Evolutionary conservation across 164 flowering plant species (phyloP).

Genomic region (Aristolochia fimbriata): DNA sequence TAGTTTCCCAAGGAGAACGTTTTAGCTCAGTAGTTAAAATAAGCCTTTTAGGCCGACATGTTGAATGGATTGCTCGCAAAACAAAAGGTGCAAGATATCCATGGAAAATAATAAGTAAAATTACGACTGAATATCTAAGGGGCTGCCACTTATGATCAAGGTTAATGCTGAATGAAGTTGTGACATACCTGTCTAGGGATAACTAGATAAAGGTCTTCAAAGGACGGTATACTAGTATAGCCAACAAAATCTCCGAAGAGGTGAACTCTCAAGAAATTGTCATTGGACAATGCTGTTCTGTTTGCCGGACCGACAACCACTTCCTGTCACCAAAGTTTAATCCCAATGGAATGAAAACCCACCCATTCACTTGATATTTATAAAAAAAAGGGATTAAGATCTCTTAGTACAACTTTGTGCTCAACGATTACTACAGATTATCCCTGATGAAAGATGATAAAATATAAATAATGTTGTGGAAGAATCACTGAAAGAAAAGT

Average conservation of each 20-base stretch:
- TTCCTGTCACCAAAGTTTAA: slow-evolving; percentile 37
- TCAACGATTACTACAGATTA: neutral
- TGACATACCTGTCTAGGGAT: slow-evolving; percentile 75
- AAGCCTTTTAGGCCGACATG: too few relatives aligned
- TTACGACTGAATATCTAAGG: too few relatives aligned
- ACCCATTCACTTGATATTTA: neutral
- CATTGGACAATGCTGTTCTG: slow-evolving; percentile 58
- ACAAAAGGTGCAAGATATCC: too few relatives aligned
- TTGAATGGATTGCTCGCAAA: too few relatives aligned
- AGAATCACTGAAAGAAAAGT: neutral
- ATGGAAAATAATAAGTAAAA: too few relatives aligned
- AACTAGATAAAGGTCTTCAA: slow-evolving; percentile 87
- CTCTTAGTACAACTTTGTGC: neutral
- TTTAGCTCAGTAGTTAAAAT: too few relatives aligned
- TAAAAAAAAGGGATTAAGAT: neutral
- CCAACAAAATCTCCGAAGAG: slow-evolving; percentile 91
- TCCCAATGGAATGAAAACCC: neutral
- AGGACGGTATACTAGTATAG: slow-evolving; percentile 74
- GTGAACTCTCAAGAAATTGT: slow-evolving; percentile 70
- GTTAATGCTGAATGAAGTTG: too few relatives aligned
- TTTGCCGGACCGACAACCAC: slow-evolving; percentile 81
- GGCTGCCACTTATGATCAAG: too few relatives aligned
- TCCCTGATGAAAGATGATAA: too few relatives aligned
- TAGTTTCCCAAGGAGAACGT: neutral
- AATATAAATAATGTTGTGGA: neutral